Percentiles rank a stretch among this genome's conserved stretches.
Evolutionary conservation across 768 basidiomycete species (phyloP).

Genomic region (Rubroboletus satanas): DNA sequence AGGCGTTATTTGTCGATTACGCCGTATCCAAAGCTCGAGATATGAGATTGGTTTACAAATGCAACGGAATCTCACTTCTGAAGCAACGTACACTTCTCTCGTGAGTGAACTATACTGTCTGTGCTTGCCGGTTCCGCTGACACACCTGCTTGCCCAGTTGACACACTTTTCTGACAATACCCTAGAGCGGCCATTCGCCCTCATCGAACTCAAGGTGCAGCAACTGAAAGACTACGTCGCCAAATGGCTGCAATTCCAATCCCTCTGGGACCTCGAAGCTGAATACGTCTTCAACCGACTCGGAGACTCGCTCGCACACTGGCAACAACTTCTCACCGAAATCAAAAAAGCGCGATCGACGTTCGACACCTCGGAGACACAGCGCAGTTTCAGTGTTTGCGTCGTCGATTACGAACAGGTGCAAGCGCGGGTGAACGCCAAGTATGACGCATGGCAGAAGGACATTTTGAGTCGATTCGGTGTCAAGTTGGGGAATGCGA

Average conservation of each 20-base stretch:
- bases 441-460: slow-evolving; percentile 97
- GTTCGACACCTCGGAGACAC: slow-evolving; percentile 94
- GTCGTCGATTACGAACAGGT: slow-evolving; percentile 98
- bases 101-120: slow-evolving; percentile 40
- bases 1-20: slow-evolving; percentile 86
- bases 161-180: slow-evolving; percentile 69
- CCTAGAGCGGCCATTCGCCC: slow-evolving; percentile 74
- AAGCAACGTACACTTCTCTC: slow-evolving; percentile 79
- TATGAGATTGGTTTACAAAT: slow-evolving; percentile 97
- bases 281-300: slow-evolving; percentile 95
- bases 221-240: slow-evolving; percentile 87
- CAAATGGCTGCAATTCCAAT: slow-evolving; percentile 99
- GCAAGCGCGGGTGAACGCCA: slow-evolving; percentile 94
- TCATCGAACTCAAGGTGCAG: slow-evolving; percentile 86
- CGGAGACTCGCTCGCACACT: slow-evolving; percentile 87
- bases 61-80: slow-evolving; percentile 60
- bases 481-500: slow-evolving; percentile 85
- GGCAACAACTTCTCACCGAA: slow-evolving; percentile 94
- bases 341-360: slow-evolving; percentile 96
- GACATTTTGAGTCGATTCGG: slow-evolving; percentile 93
- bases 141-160: slow-evolving; percentile 43
- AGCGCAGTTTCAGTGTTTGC: slow-evolving; percentile 88
- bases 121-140: slow-evolving; percentile 1
- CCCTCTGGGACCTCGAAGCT: slow-evolving; percentile 95
- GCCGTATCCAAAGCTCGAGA: slow-evolving; percentile 87